A percentile compares a stretch with the other conserved stretches of the same genome.
These are phyloP conservation scores for Neonectria magnoliae DNA, from an alignment of 2,329 filamentous ascomycete species.

Conservation along the genomic window DNA sequence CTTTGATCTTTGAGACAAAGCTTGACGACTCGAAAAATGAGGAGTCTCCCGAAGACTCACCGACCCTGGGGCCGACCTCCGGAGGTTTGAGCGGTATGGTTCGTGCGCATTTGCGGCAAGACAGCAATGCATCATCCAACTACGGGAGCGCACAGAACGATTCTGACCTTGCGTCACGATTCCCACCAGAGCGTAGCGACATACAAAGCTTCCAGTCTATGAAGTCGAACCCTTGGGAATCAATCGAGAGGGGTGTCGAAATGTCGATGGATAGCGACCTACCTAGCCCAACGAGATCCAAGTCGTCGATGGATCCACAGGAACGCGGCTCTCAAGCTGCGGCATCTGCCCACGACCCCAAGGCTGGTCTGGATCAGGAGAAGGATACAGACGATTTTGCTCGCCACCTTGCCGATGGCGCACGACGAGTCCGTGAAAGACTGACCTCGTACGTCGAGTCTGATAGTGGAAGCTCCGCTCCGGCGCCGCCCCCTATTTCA, in stretches of 20 bases:
- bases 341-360: conserved; percentile 26
- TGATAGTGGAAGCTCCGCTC: conserved; percentile 56
- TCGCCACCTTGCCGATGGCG: conserved; percentile 75
- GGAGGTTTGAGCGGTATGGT: conserved; percentile 82
- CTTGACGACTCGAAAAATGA: conserved; percentile 20
- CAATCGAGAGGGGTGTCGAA: conserved; percentile 44
- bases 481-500: conserved; percentile 42
- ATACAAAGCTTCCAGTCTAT: conserved; percentile 34
- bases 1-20: conserved; percentile 49
- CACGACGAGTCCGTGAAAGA: conserved; percentile 77
- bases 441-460: conserved; percentile 75
- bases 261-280: conserved; percentile 41
- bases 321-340: neutral
- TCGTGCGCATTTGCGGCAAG: conserved; percentile 82
- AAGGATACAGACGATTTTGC: conserved; percentile 73
- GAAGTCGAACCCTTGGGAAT: conserved; percentile 58
- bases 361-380: conserved; percentile 57
- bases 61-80: conserved; percentile 75
- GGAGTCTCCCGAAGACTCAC: conserved; percentile 68
- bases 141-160: conserved; percentile 64
- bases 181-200: conserved; percentile 51
- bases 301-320: conserved; percentile 32
- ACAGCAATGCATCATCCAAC: conserved; percentile 84
- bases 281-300: conserved; percentile 34
- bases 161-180: conserved; percentile 41